Evolutionary conservation across 768 basidiomycete species (phyloP), one percentile per base, ranked within the genome.

Genomic region (Suillus sp.): DNA sequence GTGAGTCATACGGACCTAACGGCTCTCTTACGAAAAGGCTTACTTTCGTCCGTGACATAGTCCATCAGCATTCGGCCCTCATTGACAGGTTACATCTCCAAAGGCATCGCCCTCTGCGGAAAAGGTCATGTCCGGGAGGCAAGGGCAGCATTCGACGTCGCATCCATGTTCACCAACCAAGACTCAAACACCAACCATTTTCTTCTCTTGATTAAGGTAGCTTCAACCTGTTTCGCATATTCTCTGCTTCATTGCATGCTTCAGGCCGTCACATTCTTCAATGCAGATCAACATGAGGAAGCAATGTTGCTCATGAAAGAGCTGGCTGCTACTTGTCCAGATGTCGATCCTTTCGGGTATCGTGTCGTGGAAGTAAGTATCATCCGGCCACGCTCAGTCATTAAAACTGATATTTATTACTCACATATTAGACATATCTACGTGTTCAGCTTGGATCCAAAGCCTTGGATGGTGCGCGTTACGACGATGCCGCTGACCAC

Each of bases 161-260:
- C 47, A 16, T 48, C 25, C 14, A 27, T 48, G 47, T 48, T 48
- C 25, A 27, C 47, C 0, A 27, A 48, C 13, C 25, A 27, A 27
- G 14, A 48, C 25, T 16, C 47, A 16, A 14, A 7, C 2, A 48
- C 1, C 7, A 48, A 16, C 7, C 47, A 48, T 27, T 48, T 48
- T 16, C 47, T 48, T 48, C 47, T 48, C 47, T 27, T 48, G 25
- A 27, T 27, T 14, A 48, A 27, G 47, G 47, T 27, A 48, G 1
- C 3, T 16, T 1, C 2, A 4, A 16, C 16, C 8, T 1, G 2
- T 27, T 7, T 16, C 7, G 0, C 47, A 48, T 27, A 2, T 7
- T 50, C 3, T 18, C 48, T 2, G 7, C 27, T 50, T 27, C 48
- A 27, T 50, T 16, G 0, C 25, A 3, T 8, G 18, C 18, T 18